Evolutionary conservation across 331 rosid species (phyloP), one percentile per base, ranked within the genome.

Genomic region (Malus hybrid): DNA sequence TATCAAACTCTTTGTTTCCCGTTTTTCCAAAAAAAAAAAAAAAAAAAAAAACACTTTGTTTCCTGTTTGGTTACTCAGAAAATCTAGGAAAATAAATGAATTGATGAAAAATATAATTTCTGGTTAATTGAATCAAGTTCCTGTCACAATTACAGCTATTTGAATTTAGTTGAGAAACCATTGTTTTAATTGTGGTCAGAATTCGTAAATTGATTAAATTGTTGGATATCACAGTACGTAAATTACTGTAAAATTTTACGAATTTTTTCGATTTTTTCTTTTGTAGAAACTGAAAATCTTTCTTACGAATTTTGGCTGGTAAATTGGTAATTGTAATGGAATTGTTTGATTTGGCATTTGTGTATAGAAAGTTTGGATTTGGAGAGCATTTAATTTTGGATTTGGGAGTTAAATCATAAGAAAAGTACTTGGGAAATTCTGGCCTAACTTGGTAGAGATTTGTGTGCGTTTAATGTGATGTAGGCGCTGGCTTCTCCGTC

Each of bases 401-500:
- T 13, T 20, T 33, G 10, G 19, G 14, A 7, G 66, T 10, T 19
- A 11, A 18, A 2, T 70, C 66, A 52, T 52, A 52, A 16, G 57
- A 16, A 52, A 52, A 52, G 57, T 6, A 52, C 3, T 52, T 5
- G 20, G 9, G 57, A 52, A 52, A 52, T 52, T 15, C 57, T 0
- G 57, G 10, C 57, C 20, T 5, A 6, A 52, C 57, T 52, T 52
- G 1, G 4, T 52, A 6, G 57, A n/a, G 34, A 14, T 64, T 64
- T 68, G 4, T 67, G 70, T 31, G 14, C 65, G 56, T 59, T 54
- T 70, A 14, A 39, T 46, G 65, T 76, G 75, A 68, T 85, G 84
- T 85, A 95, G 99, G 99, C 96, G 36, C 75, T 85, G 42, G 87
- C 90, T 67, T 92, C 90, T 84, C 87, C 93, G 10, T 84, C 96